Evolutionary conservation across 163 green algal genomes (phyloP), one percentile per base, ranked within the genome.

Genomic region (Botryococcus braunii): DNA sequence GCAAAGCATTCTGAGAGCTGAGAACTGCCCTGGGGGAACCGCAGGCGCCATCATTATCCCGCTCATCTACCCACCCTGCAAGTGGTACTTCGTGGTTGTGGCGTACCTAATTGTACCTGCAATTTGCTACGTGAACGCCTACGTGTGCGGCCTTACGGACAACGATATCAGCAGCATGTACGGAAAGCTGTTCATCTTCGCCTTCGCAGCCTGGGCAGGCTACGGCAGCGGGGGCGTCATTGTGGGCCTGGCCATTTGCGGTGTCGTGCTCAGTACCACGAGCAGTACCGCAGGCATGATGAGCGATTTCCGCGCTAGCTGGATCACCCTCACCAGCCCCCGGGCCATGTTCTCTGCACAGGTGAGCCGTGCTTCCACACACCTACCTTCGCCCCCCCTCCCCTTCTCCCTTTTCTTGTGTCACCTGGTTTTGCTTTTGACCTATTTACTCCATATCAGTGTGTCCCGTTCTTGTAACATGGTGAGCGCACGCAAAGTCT

Each of bases 201-300:
- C 77, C 11, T 83, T 85, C 71, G 69, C 75, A 5, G 71, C 71
- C 9, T 85, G 78, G 81, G 69, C 50, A 13, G 78, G 81, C 37
- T 37, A 29, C 4, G 38, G 62, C 27, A n/a, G n/a, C n/a, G 75
- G 62, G 49, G 75, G 74, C 47, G 70, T 77, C 39, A 74, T 85
- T 34, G 55, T 69, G 2, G 74, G 70, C 5, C 69, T 83, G 7
- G 69, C 67, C n/a, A 72, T 72, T 32, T 77, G 73, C 58, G 69
- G 73, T 38, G 47, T 82, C 63, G 52, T 83, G 52, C 58, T 73
- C 25, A 70, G 70, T 31, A 66, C 70, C 1, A 71, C 68, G 8
- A n/a, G n/a, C n/a, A n/a, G n/a, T n/a, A n/a, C n/a, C n/a, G 59
- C 59, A 66, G 59, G 29, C 3, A 36, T 66, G 21, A 66, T 66